Base-by-base conservation (phyloP, 148 eudicot genomes). In the Drosera capensis region DNA sequence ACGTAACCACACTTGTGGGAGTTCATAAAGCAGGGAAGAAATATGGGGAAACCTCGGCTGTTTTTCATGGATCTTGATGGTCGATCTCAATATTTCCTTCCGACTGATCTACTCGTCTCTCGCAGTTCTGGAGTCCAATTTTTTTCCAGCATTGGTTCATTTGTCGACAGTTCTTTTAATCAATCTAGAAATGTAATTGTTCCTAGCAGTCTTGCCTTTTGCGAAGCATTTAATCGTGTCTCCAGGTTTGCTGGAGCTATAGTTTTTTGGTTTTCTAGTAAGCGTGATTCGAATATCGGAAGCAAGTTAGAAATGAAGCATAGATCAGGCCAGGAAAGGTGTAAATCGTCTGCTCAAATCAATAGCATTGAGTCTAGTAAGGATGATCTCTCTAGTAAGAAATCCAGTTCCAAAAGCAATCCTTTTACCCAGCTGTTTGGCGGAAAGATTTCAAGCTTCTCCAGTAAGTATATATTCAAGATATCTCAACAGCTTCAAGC, bases 231-330 rank as follows among this genome's bases (percentile, higher is more conserved):
- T 20, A 64, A 34, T 44, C 62, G 73, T 56, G 44, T 86, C 43
- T 65, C 87, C 42, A 81, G 71, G 59, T 64, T 73, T 54, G 51
- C 87, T 2, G 83, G 68, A 20, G 78, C 74, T 25, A 25, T 71
- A 34, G 23, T 68, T 12, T 34, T 71, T 46, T 68, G 75, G 73
- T 67, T 61, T 67, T 67, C 75, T 13, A 46, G 72, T 52, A 57
- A 70, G 23, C 57, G 75, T 2, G 60, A 60, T 52, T 59, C 71
- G 47, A 70, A 49, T 20, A 55, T 53, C 22, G 52, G 49, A 25
- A 19, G 22, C 25, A 65, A 43, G 15, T 20, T 66, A 14, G 46
- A 34, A 5, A 71, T 73, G 24, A 40, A 51, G 22, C 41, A 42
- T 45, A 50, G 29, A 55, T 63, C 68, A 14, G 34, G 22, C 30